Conservation (phyloP, 805 yeast species). For the Starmerella floris region DNA sequence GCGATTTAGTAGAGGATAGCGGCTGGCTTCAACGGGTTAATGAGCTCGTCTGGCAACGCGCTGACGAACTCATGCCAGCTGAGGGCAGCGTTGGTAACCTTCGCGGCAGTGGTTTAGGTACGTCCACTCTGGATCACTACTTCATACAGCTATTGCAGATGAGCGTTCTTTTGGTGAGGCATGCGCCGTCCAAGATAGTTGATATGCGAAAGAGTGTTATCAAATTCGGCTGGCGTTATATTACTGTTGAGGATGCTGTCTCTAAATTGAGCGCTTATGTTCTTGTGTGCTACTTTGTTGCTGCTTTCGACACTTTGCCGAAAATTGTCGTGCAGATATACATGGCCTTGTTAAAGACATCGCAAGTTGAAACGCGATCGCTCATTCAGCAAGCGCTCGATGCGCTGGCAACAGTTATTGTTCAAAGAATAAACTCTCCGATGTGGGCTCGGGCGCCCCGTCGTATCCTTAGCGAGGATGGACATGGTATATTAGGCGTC, state of each 20-base stretch:
- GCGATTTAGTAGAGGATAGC: conserved; percentile 29
- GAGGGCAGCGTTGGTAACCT: conserved; percentile 14
- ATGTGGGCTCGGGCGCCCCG: conserved; percentile 93
- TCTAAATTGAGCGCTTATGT: conserved; percentile 90
- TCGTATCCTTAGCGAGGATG: conserved; percentile 80
- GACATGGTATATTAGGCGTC: conserved; percentile 73
- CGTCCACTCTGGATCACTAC: conserved; percentile 46
- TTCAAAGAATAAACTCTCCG: conserved; percentile 44
- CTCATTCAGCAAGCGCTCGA: conserved; percentile 81
- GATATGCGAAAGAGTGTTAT: conserved; percentile 70
- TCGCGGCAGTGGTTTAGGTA: conserved; percentile 14
- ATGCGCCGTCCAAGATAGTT: conserved; percentile 45
- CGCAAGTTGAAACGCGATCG: conserved; percentile 70
- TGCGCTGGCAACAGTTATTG: conserved; percentile 74
- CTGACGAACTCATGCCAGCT: conserved; percentile 40
- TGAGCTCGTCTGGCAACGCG: conserved; percentile 55
- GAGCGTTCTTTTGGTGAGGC: conserved; percentile 61
- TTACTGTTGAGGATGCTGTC: conserved; percentile 74
- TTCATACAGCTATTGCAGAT: conserved; percentile 68
- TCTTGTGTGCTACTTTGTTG: conserved; percentile 71
- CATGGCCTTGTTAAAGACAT: conserved; percentile 73
- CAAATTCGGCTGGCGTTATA: conserved; percentile 87
- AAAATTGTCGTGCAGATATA: conserved; percentile 84
- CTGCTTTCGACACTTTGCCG: conserved; percentile 76
- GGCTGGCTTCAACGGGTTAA: conserved; percentile 58